phyloP scores from a whole-genome alignment of 192 early-diverging fungal species.

The Pilobolus umbonatus region DNA sequence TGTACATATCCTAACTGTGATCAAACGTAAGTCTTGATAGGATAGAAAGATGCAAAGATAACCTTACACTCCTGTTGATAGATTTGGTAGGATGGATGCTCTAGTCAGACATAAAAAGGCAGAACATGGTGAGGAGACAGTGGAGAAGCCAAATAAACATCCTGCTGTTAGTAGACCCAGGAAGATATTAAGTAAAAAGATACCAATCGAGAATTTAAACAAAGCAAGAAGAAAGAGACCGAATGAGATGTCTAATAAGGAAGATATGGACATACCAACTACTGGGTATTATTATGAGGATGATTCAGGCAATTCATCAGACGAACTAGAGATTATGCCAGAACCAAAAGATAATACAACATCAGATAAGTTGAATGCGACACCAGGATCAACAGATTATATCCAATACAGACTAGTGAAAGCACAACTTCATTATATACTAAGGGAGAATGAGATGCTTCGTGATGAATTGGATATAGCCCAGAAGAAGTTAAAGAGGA shows the following conservation, averaged over 20 bases:
- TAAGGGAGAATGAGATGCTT: constrained; percentile 43
- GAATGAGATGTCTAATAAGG: neutral
- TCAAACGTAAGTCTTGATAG: constrained; percentile 21
- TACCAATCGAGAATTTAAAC: too few species aligned
- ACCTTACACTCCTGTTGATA: neutral
- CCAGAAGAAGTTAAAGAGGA: constrained; percentile 32
- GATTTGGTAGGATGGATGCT: constrained; percentile 36
- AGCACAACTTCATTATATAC: constrained; percentile 38
- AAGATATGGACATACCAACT: neutral
- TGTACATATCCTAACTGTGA: constrained; percentile 30
- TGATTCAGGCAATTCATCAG: neutral
- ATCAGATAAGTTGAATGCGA: neutral
- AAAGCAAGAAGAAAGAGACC: constrained; percentile 5
- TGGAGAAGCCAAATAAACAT: neutral
- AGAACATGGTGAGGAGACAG: constrained; percentile 28
- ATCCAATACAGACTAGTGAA: constrained; percentile 35
- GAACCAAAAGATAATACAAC: neutral
- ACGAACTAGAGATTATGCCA: neutral
- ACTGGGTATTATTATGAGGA: neutral
- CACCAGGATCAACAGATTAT: neutral
- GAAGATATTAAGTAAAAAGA: too few species aligned
- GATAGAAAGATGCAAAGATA: neutral
- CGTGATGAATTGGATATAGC: constrained; percentile 33
- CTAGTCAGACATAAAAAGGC: constrained; percentile 30
- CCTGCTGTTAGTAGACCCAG: too few species aligned